Evolutionary conservation across 768 basidiomycete genomes (phyloP).

Genomic region (Tulasnella sp.): DNA sequence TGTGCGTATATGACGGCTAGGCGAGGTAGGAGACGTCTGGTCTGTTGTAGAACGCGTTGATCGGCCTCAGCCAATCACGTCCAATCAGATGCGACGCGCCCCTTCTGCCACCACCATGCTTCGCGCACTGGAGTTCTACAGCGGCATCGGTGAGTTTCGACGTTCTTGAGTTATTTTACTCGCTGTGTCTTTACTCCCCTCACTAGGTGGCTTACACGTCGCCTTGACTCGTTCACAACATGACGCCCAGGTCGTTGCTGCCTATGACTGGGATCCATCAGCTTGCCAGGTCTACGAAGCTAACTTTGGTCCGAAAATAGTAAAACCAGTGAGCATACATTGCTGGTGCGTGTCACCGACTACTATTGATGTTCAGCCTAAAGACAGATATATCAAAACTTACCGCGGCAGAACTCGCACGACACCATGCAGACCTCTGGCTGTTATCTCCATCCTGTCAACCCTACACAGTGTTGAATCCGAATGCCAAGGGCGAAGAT

Average conservation of each 20-base stretch:
- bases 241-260: constrained; percentile 39
- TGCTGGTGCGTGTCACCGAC: not conserved
- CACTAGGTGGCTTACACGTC: constrained; percentile 55
- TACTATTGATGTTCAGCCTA: not conserved
- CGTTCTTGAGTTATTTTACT: not conserved
- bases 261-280: constrained; percentile 75
- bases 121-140: constrained; percentile 52
- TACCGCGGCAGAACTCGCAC: constrained; percentile 35
- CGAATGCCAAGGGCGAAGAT: constrained; percentile 50
- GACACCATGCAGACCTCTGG: constrained; percentile 51
- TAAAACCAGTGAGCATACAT: constrained; percentile 35
- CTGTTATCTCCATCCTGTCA: constrained; percentile 74
- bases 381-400: constrained; percentile 53
- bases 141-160: constrained; percentile 54
- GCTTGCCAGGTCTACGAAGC: constrained; percentile 57
- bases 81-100: too few species aligned
- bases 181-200: not conserved
- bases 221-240: constrained; percentile 45
- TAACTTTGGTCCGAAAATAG: constrained; percentile 41
- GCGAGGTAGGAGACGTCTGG: too few species aligned
- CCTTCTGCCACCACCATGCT: too few species aligned
- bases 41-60: too few species aligned
- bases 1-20: too few species aligned
- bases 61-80: too few species aligned
- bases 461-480: constrained; percentile 70